These are phyloP conservation scores for Striga hermonthica DNA, from an alignment of 305 asterid species.

Conservation along the genomic window DNA sequence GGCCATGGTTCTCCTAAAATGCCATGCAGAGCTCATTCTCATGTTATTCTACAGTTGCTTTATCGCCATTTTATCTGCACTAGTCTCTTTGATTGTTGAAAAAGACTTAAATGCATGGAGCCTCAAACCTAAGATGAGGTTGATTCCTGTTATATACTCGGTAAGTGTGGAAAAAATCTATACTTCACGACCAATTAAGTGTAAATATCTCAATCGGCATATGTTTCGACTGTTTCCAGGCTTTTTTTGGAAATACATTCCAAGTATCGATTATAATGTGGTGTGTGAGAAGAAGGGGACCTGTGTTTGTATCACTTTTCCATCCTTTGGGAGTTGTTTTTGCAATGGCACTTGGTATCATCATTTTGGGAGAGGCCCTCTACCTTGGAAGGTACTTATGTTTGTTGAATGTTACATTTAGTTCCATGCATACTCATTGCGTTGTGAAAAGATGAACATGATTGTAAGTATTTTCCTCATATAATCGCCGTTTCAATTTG, in stretches of 20 bases:
- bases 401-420: too few relatives aligned
- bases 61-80: slow-evolving; percentile 43
- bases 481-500: neutral
- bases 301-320: slow-evolving; percentile 59
- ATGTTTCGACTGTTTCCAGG: slow-evolving; percentile 31
- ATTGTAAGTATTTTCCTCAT: neutral
- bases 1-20: slow-evolving; percentile 54
- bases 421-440: too few relatives aligned
- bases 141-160: slow-evolving; percentile 52
- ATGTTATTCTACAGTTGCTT: slow-evolving; percentile 61
- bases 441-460: too few relatives aligned
- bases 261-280: slow-evolving; percentile 47
- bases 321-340: slow-evolving; percentile 57
- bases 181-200: neutral
- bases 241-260: slow-evolving; percentile 48
- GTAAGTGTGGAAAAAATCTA: slow-evolving; percentile 33
- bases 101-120: slow-evolving; percentile 46
- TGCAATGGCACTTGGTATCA: slow-evolving; percentile 39
- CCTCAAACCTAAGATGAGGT: slow-evolving; percentile 37
- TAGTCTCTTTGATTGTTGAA: slow-evolving; percentile 35
- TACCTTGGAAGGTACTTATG: slow-evolving; percentile 67
- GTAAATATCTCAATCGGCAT: too few relatives aligned
- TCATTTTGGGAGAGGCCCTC: slow-evolving; percentile 50
- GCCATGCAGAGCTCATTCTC: slow-evolving; percentile 46
- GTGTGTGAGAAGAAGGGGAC: slow-evolving; percentile 59